Base-by-base conservation (phyloP, 106 monocot genomes). In the Phalaenopsis aphrodite region DNA sequence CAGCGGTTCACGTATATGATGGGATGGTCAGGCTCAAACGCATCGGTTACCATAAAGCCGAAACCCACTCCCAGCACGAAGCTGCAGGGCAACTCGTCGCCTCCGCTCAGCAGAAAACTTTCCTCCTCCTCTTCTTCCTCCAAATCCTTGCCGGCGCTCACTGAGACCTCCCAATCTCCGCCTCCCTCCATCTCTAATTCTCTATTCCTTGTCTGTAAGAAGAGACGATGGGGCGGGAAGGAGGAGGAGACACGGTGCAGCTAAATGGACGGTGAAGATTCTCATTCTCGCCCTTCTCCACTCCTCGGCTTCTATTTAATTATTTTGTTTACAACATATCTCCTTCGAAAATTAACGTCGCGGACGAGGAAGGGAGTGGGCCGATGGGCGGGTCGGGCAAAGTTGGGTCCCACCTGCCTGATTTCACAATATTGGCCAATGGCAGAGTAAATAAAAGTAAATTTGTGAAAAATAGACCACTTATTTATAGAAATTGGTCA, bases 1-100 rank as follows among this genome's bases (percentile, higher is more conserved):
- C 87, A 85, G 39, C 82, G 72, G 81, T 94, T 94, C 56, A 91
- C 94, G 78, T 88, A 94, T 69, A 94, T 94, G 82, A 94, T 83
- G 43, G 87, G 94, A 19, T 83, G 80, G 77, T 94, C 91, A 36
- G 87, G 86, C 79, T 94, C 94, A 52, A 94, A 83, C 69, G 87
- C 91, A 78, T 94, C 91, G 8, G 88, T 85, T 66, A 94, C 91
- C 36, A 91, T 89, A 56, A 94, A 74, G 55, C 91, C 91, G 75
- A 89, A 94, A 42, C 89, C 65, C 49, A 79, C 49, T 23, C 82
- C 47, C 75, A 89, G 83, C 74, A 71, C 81, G 12, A 91, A 79
- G 84, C 80, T 61, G 48, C 76, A 48, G 17, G 81, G 80, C 6
- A 84, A 42, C 2, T 87, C 79, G 71, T 83, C 77, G 72, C 80